Conservation (phyloP, 2,329 filamentous ascomycete species). For the Grosmannia clavigera region DNA sequence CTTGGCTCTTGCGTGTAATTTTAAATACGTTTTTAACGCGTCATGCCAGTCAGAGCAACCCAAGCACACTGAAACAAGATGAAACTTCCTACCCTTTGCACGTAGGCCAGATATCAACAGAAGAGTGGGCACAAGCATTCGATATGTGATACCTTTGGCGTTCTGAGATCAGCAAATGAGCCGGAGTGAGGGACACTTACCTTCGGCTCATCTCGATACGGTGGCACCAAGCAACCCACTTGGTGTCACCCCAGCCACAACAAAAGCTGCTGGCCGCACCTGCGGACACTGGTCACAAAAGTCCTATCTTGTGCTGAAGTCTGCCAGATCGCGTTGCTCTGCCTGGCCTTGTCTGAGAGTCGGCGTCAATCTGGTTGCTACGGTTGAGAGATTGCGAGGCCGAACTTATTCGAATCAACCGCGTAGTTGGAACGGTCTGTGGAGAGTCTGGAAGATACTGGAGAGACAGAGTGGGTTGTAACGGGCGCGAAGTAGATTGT, state of each 20-base stretch:
- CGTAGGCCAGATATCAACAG: neutral
- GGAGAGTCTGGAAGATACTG: neutral
- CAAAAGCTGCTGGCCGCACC: neutral
- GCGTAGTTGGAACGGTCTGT: neutral
- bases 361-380: neutral
- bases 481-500: neutral
- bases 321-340: neutral
- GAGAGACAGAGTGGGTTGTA: neutral
- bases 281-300: too few species aligned
- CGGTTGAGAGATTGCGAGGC: neutral
- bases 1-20: neutral
- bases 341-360: neutral
- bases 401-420: neutral
- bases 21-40: too few species aligned
- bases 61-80: neutral
- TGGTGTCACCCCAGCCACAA: neutral
- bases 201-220: neutral
- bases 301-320: neutral
- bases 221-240: neutral
- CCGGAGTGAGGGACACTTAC: neutral
- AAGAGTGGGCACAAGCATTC: neutral
- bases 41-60: neutral
- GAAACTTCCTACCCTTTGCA: neutral
- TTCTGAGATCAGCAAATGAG: neutral
- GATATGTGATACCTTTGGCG: neutral